phyloP scores from a whole-genome alignment of 139 green algal genomes.

The Picochlorum sp. region DNA sequence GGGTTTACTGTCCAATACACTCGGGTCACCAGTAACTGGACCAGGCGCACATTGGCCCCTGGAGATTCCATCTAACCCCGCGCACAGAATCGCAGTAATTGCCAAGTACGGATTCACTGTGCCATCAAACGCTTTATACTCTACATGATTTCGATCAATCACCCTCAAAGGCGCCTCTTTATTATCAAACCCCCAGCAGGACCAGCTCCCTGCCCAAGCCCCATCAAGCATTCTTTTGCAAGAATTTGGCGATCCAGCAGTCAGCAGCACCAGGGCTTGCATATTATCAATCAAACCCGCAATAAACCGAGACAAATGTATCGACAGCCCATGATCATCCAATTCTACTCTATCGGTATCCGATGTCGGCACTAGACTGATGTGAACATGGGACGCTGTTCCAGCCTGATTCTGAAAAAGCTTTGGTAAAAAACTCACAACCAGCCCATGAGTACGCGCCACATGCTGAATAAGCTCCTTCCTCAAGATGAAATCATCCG shows the following conservation, averaged over 20 bases:
- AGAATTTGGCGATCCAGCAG: conserved; percentile 29
- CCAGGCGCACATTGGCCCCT: background rate
- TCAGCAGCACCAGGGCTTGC: conserved; percentile 46
- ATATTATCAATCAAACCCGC: conserved; percentile 49
- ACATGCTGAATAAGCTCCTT: conserved; percentile 37
- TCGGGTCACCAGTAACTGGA: no score
- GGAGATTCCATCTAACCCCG: conserved; percentile 26
- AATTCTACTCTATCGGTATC: no score
- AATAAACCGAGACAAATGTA: conserved; percentile 25
- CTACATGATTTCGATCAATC: conserved; percentile 23
- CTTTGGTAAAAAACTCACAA: conserved; percentile 52
- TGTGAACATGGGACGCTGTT: conserved; percentile 47
- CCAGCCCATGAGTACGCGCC: conserved; percentile 23
- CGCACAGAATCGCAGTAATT: conserved; percentile 33
- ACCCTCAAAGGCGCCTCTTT: conserved; percentile 41
- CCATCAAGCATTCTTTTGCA: conserved; percentile 35
- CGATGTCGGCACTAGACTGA: conserved; percentile 38
- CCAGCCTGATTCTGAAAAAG: conserved; percentile 19
- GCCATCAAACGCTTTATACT: conserved; percentile 49
- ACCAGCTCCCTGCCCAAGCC: conserved; percentile 43
- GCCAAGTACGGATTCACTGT: conserved; percentile 60
- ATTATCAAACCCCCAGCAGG: conserved; percentile 46
- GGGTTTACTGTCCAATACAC: no score
- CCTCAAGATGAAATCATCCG: conserved; percentile 41
- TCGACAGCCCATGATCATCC: no score